Conservation (phyloP, 2,329 filamentous ascomycete species). For the Penicillium sp. region DNA sequence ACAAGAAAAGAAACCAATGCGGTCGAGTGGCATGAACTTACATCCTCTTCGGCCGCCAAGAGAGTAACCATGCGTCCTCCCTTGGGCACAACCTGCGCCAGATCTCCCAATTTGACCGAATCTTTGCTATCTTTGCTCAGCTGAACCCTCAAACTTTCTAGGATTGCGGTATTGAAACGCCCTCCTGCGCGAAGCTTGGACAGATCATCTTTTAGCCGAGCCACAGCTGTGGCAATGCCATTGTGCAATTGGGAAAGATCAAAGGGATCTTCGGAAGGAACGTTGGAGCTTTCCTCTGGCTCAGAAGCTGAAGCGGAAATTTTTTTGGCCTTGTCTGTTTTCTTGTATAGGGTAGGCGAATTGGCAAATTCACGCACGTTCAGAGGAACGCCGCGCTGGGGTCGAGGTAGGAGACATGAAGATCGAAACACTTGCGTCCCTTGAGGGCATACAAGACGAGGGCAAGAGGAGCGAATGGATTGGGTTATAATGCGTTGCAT, state of each 20-base stretch:
- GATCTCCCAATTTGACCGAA: constrained; percentile 55
- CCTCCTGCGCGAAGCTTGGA: constrained; percentile 62
- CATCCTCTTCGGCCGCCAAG: constrained; percentile 63
- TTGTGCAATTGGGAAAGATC: constrained; percentile 59
- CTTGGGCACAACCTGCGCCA: constrained; percentile 66
- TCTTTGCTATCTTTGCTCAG: constrained; percentile 53
- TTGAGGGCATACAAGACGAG: neutral
- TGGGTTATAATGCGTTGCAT: constrained; percentile 17
- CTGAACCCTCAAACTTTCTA: constrained; percentile 61
- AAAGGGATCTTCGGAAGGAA: constrained; percentile 52
- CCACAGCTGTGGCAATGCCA: constrained; percentile 54
- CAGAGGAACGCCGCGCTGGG: neutral
- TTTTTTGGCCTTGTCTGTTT: constrained; percentile 53
- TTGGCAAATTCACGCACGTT: constrained; percentile 40
- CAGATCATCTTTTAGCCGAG: constrained; percentile 59
- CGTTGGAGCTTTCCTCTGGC: constrained; percentile 27
- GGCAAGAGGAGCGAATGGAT: neutral
- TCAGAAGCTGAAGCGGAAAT: constrained; percentile 35
- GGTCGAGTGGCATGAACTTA: constrained; percentile 37
- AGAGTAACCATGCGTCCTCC: constrained; percentile 59
- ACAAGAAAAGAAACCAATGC: neutral
- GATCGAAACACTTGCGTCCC: neutral
- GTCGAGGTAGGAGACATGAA: neutral
- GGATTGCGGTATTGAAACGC: constrained; percentile 58
- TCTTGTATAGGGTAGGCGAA: constrained; percentile 47